phyloP scores from a whole-genome alignment of 495 filamentous ascomycete species.

The Hyaloscypha finlandica region DNA sequence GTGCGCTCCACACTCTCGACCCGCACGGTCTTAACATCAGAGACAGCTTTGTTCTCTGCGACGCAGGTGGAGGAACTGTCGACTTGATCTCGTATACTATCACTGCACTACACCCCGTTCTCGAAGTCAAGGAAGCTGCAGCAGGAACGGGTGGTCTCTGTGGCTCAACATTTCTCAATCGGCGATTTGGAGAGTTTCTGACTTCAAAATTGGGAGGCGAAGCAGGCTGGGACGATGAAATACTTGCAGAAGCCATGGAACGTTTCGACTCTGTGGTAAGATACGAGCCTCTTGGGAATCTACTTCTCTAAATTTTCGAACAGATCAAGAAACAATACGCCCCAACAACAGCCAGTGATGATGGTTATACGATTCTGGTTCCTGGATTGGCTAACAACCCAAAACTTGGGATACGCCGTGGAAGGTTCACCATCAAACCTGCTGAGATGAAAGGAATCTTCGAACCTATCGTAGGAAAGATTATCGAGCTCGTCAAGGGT shows the following conservation, averaged over 20 bases:
- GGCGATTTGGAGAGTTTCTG: conserved; percentile 49
- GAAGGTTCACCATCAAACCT: too few relatives aligned
- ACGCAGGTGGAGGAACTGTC: conserved; percentile 62
- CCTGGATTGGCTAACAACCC: conserved; percentile 36
- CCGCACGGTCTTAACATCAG: conserved; percentile 44
- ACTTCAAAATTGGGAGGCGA: conserved; percentile 35
- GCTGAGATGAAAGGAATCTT: too few relatives aligned
- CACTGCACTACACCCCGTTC: conserved; percentile 46
- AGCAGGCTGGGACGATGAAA: conserved; percentile 40
- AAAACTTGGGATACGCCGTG: too few relatives aligned
- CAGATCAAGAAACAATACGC: conserved; percentile 27
- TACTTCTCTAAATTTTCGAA: conserved; percentile 16
- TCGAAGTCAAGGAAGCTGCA: conserved; percentile 50
- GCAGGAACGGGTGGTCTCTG: conserved; percentile 54
- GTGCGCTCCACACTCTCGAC: conserved; percentile 48
- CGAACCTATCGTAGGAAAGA: too few relatives aligned
- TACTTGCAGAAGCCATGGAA: conserved; percentile 39
- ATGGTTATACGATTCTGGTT: conserved; percentile 38
- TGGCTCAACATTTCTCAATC: conserved; percentile 58
- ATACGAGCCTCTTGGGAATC: not conserved
- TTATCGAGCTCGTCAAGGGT: conserved; percentile 36
- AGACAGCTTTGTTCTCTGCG: conserved; percentile 58
- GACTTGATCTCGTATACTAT: conserved; percentile 60
- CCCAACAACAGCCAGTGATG: not conserved
- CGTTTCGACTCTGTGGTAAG: conserved; percentile 40